phyloP scores from a whole-genome alignment of 768 basidiomycete species.

The Suillus ampliporus region DNA sequence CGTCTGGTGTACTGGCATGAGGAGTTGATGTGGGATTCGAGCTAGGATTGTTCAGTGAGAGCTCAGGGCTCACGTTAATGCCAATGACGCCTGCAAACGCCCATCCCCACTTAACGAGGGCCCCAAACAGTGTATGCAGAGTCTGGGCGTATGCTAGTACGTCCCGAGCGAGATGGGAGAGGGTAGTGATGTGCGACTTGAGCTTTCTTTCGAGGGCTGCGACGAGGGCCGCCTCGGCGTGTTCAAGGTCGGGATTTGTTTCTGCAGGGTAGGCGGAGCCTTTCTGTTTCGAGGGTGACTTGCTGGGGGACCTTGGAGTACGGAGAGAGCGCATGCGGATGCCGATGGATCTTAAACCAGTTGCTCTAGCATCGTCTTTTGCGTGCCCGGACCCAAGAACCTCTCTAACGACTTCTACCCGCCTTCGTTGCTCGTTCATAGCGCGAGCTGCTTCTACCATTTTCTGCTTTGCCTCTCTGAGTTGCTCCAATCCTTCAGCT shows the following conservation, averaged over 20 bases:
- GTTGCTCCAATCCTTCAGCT: slow-evolving; percentile 36
- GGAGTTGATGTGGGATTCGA: slow-evolving; percentile 17
- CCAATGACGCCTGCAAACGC: slow-evolving; percentile 74
- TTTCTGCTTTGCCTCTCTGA: slow-evolving; percentile 55
- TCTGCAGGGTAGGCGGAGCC: slow-evolving; percentile 16
- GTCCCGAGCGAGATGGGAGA: slow-evolving; percentile 64
- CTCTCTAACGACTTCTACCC: slow-evolving; percentile 80
- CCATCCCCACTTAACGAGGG: slow-evolving; percentile 64
- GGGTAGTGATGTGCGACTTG: slow-evolving; percentile 59
- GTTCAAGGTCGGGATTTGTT: slow-evolving; percentile 35
- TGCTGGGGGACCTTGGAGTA: slow-evolving; percentile 24
- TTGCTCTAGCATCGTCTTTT: slow-evolving; percentile 42
- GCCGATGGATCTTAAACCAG: slow-evolving; percentile 45
- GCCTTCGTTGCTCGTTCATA: slow-evolving; percentile 78
- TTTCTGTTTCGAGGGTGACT: slow-evolving; percentile 26
- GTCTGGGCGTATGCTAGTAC: slow-evolving; percentile 67
- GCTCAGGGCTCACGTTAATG: slow-evolving; percentile 47
- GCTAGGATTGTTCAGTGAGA: slow-evolving; percentile 12
- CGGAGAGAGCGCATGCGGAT: slow-evolving; percentile 61
- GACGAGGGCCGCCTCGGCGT: slow-evolving; percentile 55
- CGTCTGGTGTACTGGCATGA: slow-evolving; percentile 21
- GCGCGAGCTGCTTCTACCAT: slow-evolving; percentile 77
- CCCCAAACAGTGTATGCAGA: slow-evolving; percentile 53
- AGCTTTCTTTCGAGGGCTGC: slow-evolving; percentile 61
- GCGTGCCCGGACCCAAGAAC: slow-evolving; percentile 55